These are phyloP conservation scores for Daldinia grandis DNA, from an alignment of 495 filamentous ascomycete genomes.

Conservation along the genomic window DNA sequence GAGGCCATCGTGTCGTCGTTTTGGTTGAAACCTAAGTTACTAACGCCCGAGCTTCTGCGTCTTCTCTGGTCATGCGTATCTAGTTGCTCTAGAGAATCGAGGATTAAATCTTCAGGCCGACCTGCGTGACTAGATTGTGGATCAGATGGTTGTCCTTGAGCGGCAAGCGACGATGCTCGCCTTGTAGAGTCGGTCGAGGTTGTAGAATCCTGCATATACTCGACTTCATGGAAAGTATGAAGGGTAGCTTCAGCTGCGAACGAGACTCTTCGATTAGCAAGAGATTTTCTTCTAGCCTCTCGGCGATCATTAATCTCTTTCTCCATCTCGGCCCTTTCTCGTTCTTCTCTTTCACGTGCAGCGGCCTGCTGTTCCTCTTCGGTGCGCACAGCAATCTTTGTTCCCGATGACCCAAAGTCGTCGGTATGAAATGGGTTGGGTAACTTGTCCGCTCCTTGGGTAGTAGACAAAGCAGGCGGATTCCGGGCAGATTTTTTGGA, in stretches of 20 bases:
- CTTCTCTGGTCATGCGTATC: conserved; percentile 71
- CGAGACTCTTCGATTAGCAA: conserved; percentile 92
- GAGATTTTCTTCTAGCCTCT: conserved; percentile 88
- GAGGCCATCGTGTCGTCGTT: conserved; percentile 76
- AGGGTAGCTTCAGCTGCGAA: conserved; percentile 97
- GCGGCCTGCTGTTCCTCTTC: conserved; percentile 84
- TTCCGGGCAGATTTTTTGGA: conserved; percentile 48
- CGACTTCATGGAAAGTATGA: conserved; percentile 96
- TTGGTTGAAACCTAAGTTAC: conserved; percentile 65
- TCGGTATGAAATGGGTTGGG: conserved; percentile 62
- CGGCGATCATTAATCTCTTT: conserved; percentile 75
- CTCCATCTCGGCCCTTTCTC: conserved; percentile 70
- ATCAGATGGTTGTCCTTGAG: conserved; percentile 58
- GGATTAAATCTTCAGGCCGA: conserved; percentile 65
- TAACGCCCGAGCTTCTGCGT: conserved; percentile 70
- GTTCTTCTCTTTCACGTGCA: conserved; percentile 75
- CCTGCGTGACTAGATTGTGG: conserved; percentile 73
- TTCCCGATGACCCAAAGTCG: conserved; percentile 47
- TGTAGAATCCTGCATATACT: conserved; percentile 86
- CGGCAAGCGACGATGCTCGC: conserved; percentile 68
- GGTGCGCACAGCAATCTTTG: conserved; percentile 65
- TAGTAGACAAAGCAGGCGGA: conserved; percentile 26
- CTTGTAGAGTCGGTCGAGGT: conserved; percentile 81
- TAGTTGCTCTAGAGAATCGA: conserved; percentile 74
- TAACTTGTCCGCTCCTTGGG: conserved; percentile 53